Conservation (phyloP, 352 stramenopile genomes). For the Pythium folliculosum region DNA sequence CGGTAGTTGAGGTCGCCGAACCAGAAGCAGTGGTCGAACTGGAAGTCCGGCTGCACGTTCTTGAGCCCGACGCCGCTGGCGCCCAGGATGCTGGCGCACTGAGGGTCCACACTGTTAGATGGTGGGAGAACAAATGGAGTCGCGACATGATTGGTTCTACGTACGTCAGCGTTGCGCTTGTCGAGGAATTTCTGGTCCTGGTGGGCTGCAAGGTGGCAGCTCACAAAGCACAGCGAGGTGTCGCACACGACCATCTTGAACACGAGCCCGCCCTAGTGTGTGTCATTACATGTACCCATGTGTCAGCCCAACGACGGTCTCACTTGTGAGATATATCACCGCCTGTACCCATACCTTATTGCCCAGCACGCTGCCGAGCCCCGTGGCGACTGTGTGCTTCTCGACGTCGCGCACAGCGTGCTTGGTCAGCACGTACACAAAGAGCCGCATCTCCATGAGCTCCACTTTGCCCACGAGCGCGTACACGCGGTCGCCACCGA, state of each 20-base stretch:
- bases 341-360: conserved; percentile 59
- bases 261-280: conserved; percentile 63
- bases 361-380: conserved; percentile 75
- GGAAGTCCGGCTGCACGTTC: conserved; percentile 69
- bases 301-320: background rate
- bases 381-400: conserved; percentile 71
- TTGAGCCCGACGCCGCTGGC: conserved; percentile 57
- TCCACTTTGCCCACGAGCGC: conserved; percentile 67
- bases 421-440: conserved; percentile 64
- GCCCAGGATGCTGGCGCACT: conserved; percentile 79
- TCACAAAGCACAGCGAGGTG: conserved; percentile 85
- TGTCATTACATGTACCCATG: background rate
- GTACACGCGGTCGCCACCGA: conserved; percentile 50
- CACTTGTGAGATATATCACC: too few species aligned
- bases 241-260: conserved; percentile 78
- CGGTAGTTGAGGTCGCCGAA: conserved; percentile 90
- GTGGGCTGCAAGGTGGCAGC: conserved; percentile 83
- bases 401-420: conserved; percentile 65
- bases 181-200: conserved; percentile 86
- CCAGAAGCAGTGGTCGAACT: conserved; percentile 88
- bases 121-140: too few species aligned
- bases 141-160: background rate
- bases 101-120: too few species aligned
- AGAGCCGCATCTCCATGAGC: conserved; percentile 83
- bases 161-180: conserved; percentile 83